These are phyloP conservation scores for Styphnolobium japonicum DNA, from an alignment of 306 rosid genomes.

Conservation along the genomic window DNA sequence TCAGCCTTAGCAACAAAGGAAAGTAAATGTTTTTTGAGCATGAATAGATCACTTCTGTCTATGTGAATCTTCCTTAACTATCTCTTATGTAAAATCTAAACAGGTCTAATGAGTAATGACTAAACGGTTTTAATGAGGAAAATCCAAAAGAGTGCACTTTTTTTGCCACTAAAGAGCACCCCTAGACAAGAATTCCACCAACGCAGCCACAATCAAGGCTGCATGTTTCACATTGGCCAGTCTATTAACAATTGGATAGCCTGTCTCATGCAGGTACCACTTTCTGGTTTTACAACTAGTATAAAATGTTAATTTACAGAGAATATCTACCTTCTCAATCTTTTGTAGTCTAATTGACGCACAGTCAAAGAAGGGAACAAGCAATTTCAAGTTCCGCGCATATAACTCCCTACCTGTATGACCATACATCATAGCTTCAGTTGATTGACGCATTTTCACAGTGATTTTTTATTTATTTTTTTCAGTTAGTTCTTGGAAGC, in stretches of 20 bases:
- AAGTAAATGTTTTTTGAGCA: not conserved
- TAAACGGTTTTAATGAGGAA: not conserved
- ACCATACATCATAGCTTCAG: constrained; percentile 33
- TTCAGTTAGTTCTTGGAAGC: not conserved
- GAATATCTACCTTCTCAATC: constrained; percentile 64
- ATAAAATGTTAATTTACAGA: constrained; percentile 14
- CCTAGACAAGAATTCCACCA: not conserved
- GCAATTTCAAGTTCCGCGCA: constrained; percentile 90
- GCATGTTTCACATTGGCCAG: not conserved
- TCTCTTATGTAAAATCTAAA: not conserved
- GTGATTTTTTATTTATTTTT: not conserved
- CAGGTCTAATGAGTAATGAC: not conserved
- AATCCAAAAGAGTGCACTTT: not conserved
- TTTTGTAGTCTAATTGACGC: constrained; percentile 69
- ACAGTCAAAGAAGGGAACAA: constrained; percentile 79
- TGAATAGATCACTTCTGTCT: not conserved
- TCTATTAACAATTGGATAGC: not conserved
- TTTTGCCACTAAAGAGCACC: not conserved
- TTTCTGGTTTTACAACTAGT: constrained; percentile 2
- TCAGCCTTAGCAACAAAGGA: not conserved
- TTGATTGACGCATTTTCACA: not conserved
- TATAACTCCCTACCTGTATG: constrained; percentile 79
- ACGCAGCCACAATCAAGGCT: not conserved
- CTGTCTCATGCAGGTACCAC: not conserved
- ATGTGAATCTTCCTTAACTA: constrained; percentile 1